Conservation (phyloP, 805 yeast genomes). For the Schwanniomyces vanrijiae region DNA sequence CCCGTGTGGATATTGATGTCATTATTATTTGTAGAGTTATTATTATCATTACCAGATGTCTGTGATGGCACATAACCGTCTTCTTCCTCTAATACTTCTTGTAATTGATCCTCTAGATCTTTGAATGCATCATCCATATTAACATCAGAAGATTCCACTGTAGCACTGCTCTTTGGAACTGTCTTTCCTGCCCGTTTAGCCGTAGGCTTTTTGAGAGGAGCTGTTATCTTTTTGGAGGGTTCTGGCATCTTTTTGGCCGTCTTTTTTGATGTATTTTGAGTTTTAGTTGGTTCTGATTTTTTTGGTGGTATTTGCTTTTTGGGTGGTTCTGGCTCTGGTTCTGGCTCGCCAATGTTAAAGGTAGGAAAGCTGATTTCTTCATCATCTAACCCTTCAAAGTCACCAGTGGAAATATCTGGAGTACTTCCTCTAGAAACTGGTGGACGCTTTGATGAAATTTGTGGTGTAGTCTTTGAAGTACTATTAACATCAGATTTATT, state of each 20-base stretch:
- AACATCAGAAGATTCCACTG: slow-evolving; percentile 1
- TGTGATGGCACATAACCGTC: slow-evolving; percentile 1
- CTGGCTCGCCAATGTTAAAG: slow-evolving; percentile 3
- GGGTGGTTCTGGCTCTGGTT: background rate
- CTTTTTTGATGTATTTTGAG: background rate
- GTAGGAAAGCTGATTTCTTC: slow-evolving; percentile 11
- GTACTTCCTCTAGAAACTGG: slow-evolving; percentile 13
- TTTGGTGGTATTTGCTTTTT: background rate
- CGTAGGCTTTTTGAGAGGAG: background rate
- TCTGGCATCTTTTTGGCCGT: background rate
- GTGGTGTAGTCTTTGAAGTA: background rate
- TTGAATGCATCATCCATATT: slow-evolving; percentile 41
- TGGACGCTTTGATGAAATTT: slow-evolving; percentile 9
- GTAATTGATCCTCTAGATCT: slow-evolving; percentile 42
- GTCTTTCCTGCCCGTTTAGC: slow-evolving; percentile 1
- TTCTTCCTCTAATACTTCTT: slow-evolving; percentile 38
- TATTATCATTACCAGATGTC: background rate
- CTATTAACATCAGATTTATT: background rate
- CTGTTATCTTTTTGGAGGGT: background rate
- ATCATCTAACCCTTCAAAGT: slow-evolving; percentile 35
- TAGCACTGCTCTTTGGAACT: background rate
- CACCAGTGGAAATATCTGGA: slow-evolving; percentile 15
- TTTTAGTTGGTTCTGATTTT: background rate
- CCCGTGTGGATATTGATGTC: background rate
- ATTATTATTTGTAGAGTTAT: background rate